A percentile compares a stretch with the other conserved stretches of the same genome.
phyloP scores from a whole-genome alignment of 495 filamentous ascomycete genomes.

The Endocarpon pusillum region DNA sequence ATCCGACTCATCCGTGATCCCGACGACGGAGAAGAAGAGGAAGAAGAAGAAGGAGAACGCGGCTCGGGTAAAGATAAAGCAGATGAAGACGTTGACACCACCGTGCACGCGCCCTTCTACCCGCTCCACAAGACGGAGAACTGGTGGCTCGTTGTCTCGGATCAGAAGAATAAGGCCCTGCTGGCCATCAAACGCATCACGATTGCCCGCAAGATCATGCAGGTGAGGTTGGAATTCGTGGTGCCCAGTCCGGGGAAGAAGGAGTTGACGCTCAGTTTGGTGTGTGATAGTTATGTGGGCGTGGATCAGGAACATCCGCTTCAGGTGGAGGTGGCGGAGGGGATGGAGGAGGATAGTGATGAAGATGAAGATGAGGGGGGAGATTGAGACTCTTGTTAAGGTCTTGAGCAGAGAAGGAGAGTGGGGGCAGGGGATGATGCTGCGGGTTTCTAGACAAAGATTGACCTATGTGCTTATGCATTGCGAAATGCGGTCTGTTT shows the following conservation, averaged over 20 bases:
- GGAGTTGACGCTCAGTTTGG: slow-evolving; percentile 78
- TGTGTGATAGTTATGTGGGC: slow-evolving; percentile 95
- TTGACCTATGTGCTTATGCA: too few species aligned
- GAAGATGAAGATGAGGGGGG: slow-evolving; percentile 73
- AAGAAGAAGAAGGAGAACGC: slow-evolving; percentile 48
- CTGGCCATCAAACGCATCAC: slow-evolving; percentile 91
- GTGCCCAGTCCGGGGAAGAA: slow-evolving; percentile 73
- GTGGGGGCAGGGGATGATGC: too few species aligned
- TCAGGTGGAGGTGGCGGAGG: slow-evolving; percentile 68
- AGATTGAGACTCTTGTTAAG: too few species aligned
- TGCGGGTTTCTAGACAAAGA: too few species aligned
- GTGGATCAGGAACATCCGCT: slow-evolving; percentile 93
- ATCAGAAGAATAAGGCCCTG: slow-evolving; percentile 67
- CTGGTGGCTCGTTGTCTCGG: slow-evolving; percentile 89
- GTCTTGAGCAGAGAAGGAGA: too few species aligned
- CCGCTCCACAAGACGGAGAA: slow-evolving; percentile 88
- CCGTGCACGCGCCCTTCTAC: slow-evolving; percentile 93
- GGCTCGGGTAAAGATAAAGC: slow-evolving; percentile 71
- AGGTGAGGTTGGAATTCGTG: slow-evolving; percentile 70
- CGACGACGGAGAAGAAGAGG: slow-evolving; percentile 49
- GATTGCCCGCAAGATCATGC: slow-evolving; percentile 52
- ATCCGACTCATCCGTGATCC: slow-evolving; percentile 77
- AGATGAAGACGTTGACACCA: slow-evolving; percentile 51
- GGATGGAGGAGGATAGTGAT: slow-evolving; percentile 87
- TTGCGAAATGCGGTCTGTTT: too few species aligned